Base-by-base conservation (phyloP, 2,329 filamentous ascomycete species). In the Aspergillus quadricinctus region DNA sequence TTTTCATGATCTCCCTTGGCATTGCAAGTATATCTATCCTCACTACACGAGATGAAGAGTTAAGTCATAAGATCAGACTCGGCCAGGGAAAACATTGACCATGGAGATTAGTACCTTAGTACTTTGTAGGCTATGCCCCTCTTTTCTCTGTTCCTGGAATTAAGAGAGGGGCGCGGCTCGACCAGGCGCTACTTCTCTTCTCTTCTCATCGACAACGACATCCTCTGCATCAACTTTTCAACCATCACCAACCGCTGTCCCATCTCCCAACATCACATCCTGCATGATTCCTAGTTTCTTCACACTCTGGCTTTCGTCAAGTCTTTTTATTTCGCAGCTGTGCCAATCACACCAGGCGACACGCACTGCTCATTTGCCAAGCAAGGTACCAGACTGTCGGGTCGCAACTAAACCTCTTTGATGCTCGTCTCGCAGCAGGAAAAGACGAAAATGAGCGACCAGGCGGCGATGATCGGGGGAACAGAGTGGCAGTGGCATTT, bases 331-430 rank as follows among this genome's bases (percentile, higher is more conserved):
- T 54, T 25, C 62, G 64, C 64, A 65, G 64, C 68, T 67, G 66
- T 68, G 59, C 64, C 62, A 65, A 64, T 65, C 64, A 61, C 56
- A 61, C 52, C 49, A 58, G 58, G 63, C 57, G 61, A 68, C 61
- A 64, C 66, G 67, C 67, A 70, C 69, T 68, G 70, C 66, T 63
- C 59, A 52, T 60, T 70, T 61, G 66, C 67, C 68, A 70, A 69
- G 65, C 61, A 61, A 62, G 62, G 56, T 66, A 61, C 71, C 72
- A 72, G 54, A 67, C 55, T 63, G 61, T 65, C 67, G 70, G 72
- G 69, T 61, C 65, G 53, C 58, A 41, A 57, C 68, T 69, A 69
- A 64, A 57, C 67, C 64, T 56, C 43, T 60, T 64, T 58, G 35
- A 59, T 59, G 25, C 45, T 55, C 52, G 46, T 56, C 43, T 49